Percentiles rank a stretch among this genome's conserved stretches.
Evolutionary conservation across 2,329 filamentous ascomycete species (phyloP).

Genomic region (Blastomyces percursus): DNA sequence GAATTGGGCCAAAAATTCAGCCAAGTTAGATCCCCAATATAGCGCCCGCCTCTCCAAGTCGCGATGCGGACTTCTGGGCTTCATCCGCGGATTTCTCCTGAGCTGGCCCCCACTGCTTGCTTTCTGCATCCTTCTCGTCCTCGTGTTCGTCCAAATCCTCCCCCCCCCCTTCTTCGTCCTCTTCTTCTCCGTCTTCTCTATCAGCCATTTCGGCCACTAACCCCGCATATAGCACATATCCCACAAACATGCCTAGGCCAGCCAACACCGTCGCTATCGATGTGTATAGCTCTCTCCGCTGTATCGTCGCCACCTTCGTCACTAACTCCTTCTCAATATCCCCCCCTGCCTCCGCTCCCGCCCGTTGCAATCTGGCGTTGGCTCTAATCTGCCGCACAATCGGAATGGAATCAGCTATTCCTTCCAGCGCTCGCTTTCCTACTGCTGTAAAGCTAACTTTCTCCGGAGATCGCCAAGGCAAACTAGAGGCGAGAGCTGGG

Average conservation of each 20-base stretch:
- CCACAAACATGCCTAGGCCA: constrained; percentile 26
- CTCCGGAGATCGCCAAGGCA: constrained; percentile 30
- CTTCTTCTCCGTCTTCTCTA: constrained; percentile 4
- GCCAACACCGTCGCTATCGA: constrained; percentile 28
- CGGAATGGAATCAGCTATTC: constrained; percentile 28
- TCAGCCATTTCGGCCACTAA: constrained; percentile 9
- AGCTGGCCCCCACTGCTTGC: neutral
- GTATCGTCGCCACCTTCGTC: constrained; percentile 17
- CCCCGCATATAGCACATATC: constrained; percentile 28
- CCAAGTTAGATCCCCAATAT: constrained; percentile 7
- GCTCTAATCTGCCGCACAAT: constrained; percentile 28
- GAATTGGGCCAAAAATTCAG: constrained; percentile 10
- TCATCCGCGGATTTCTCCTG: neutral
- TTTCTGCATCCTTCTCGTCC: neutral
- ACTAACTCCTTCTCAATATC: constrained; percentile 18
- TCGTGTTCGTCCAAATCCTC: neutral
- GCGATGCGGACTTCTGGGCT: neutral
- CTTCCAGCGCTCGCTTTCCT: constrained; percentile 26
- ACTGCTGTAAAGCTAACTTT: constrained; percentile 24
- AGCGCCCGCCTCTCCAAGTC: constrained; percentile 8
- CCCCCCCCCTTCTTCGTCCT: constrained; percentile 5
- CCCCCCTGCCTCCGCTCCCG: constrained; percentile 19
- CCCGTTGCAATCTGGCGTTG: constrained; percentile 29
- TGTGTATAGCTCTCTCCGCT: constrained; percentile 26
- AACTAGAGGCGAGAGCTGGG: constrained; percentile 10